Percentiles rank a stretch among this genome's conserved stretches.
phyloP scores from a whole-genome alignment of 176 grass and related monocot genomes.

The Phragmites australis region DNA sequence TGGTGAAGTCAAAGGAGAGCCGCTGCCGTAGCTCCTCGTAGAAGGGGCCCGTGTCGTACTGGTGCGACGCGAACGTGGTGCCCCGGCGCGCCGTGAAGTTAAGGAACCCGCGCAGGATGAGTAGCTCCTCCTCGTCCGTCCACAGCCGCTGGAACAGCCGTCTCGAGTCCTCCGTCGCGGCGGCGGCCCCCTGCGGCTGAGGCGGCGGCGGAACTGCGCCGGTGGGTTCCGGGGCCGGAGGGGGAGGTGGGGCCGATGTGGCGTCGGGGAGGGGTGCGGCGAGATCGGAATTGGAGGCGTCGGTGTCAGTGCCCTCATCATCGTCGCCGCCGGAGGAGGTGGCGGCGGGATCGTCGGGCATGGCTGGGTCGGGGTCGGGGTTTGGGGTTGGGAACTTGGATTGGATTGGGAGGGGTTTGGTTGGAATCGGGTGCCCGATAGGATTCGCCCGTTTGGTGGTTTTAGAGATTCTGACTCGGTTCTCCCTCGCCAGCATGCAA shows the following conservation, averaged over 20 bases:
- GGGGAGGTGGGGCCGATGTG: neutral
- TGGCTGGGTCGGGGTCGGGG: constrained; percentile 28
- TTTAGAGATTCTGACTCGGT: no score
- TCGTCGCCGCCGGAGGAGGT: constrained; percentile 43
- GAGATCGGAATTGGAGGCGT: constrained; percentile 28
- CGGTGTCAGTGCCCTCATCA: constrained; percentile 48
- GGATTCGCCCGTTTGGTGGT: no score
- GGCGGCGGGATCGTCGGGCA: constrained; percentile 44
- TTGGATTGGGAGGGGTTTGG: constrained; percentile 32
- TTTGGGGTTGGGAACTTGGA: constrained; percentile 30
- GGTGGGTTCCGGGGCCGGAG: constrained; percentile 9
- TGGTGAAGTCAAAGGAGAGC: constrained; percentile 75
- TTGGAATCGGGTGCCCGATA: constrained; percentile 23
- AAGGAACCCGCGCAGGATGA: constrained; percentile 75
- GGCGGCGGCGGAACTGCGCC: neutral
- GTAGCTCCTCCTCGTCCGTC: constrained; percentile 93
- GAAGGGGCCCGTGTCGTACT: constrained; percentile 92
- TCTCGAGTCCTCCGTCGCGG: constrained; percentile 63
- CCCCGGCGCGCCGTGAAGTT: constrained; percentile 89
- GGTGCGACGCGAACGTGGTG: constrained; percentile 86
- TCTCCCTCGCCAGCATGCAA: no score
- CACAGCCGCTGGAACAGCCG: constrained; percentile 90
- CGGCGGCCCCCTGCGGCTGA: neutral
- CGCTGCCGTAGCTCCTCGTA: constrained; percentile 85
- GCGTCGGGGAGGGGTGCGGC: constrained; percentile 21